phyloP scores from a whole-genome alignment of 345 rosid genomes.

The Eucalyptus curtisii region DNA sequence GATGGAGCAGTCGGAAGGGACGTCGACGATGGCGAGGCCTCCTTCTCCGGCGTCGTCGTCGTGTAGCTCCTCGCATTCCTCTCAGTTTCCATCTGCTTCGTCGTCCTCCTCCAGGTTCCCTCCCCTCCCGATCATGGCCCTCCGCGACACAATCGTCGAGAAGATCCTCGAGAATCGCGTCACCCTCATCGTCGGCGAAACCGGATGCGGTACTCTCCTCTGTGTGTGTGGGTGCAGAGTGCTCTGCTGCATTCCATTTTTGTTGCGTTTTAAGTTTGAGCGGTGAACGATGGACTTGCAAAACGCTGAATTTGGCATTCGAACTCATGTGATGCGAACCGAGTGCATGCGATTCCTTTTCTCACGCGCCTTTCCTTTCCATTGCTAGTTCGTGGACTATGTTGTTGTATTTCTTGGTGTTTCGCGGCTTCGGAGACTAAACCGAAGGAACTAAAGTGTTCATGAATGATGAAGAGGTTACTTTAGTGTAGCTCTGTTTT shows the following conservation, averaged over 20 bases:
- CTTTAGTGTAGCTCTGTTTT: not conserved
- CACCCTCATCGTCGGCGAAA: constrained; percentile 88
- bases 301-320: not conserved
- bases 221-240: not conserved
- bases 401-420: not conserved
- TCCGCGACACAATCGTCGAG: constrained; percentile 53
- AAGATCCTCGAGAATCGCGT: constrained; percentile 83
- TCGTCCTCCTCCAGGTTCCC: constrained; percentile 26
- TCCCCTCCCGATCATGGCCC: constrained; percentile 57
- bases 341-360: not conserved
- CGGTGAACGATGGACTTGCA: not conserved
- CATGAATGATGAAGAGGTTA: not conserved
- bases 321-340: not conserved
- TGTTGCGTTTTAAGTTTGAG: not conserved
- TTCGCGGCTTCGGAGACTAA: not conserved
- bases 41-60: constrained; percentile 37
- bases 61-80: constrained; percentile 1
- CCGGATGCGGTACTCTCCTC: constrained; percentile 69
- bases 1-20: not conserved
- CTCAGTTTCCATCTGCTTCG: constrained; percentile 24
- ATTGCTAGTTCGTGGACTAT: not conserved
- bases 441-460: not conserved
- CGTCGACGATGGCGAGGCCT: constrained; percentile 17
- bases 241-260: not conserved
- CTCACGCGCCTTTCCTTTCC: not conserved